Conservation (phyloP, 2,329 filamentous ascomycete genomes). For the Fusarium illudens region DNA sequence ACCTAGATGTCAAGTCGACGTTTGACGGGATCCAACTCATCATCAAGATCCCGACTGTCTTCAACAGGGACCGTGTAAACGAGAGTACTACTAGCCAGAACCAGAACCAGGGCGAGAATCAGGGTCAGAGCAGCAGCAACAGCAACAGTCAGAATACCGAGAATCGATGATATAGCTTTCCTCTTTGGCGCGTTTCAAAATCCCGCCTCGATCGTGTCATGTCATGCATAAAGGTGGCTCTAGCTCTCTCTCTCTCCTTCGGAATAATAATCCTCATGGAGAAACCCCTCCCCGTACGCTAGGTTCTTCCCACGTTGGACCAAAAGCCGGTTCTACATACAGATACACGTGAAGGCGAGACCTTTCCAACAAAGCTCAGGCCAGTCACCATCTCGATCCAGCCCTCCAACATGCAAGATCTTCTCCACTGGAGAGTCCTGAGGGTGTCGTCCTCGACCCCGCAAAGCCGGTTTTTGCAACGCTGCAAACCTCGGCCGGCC, state of each 20-base stretch:
- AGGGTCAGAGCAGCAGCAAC: background rate
- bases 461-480: slow-evolving; percentile 36
- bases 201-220: slow-evolving; percentile 19
- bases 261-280: slow-evolving; percentile 31
- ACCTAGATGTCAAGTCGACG: slow-evolving; percentile 65
- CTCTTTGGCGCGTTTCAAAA: slow-evolving; percentile 31
- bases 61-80: slow-evolving; percentile 48
- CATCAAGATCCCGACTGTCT: slow-evolving; percentile 65
- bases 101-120: slow-evolving; percentile 3
- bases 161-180: slow-evolving; percentile 24
- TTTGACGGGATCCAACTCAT: slow-evolving; percentile 66
- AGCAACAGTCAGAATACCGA: slow-evolving; percentile 10
- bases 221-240: slow-evolving; percentile 14
- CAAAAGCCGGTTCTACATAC: slow-evolving; percentile 6
- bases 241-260: too few species aligned
- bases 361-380: slow-evolving; percentile 9
- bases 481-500: background rate
- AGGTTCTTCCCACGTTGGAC: background rate
- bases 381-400: slow-evolving; percentile 35
- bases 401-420: slow-evolving; percentile 28
- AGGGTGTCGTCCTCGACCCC: slow-evolving; percentile 31
- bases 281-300: slow-evolving; percentile 37
- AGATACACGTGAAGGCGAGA: slow-evolving; percentile 14
- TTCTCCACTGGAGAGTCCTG: background rate
- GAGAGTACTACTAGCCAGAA: too few species aligned